Conservation (phyloP, 1,284 basidiomycete species). For the Crepidotus sp. region DNA sequence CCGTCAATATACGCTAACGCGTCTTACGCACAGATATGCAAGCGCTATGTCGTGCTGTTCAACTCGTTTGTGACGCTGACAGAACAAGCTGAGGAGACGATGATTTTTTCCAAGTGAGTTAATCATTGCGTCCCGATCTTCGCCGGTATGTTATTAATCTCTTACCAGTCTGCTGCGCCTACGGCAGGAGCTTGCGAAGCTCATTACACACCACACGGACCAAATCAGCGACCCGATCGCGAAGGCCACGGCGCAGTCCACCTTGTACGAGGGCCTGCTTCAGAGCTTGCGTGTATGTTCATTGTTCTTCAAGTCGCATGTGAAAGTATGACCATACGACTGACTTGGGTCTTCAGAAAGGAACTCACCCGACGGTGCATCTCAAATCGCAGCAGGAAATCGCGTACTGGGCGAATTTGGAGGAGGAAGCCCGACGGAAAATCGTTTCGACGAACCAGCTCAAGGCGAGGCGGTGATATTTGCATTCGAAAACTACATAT, state of each 20-base stretch:
- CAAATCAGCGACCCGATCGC: slow-evolving; percentile 56
- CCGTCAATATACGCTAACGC: neutral
- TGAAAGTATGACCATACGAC: no score
- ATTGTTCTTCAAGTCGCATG: neutral
- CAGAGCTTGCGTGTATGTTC: slow-evolving; percentile 67
- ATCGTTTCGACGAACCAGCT: slow-evolving; percentile 36
- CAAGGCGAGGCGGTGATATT: slow-evolving; percentile 5
- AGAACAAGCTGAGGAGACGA: slow-evolving; percentile 79
- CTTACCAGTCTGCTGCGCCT: slow-evolving; percentile 68
- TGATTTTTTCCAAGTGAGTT: slow-evolving; percentile 85
- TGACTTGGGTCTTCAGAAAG: slow-evolving; percentile 31
- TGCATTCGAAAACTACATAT: neutral
- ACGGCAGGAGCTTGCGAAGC: slow-evolving; percentile 73
- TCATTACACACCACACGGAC: slow-evolving; percentile 66
- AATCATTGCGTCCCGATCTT: neutral
- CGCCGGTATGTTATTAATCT: slow-evolving; percentile 7
- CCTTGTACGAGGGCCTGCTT: slow-evolving; percentile 69
- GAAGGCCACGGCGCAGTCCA: slow-evolving; percentile 61
- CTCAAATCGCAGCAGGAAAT: slow-evolving; percentile 52
- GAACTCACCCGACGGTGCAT: slow-evolving; percentile 42
- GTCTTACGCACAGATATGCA: slow-evolving; percentile 35
- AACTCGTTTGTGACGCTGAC: slow-evolving; percentile 73
- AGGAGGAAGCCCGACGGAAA: slow-evolving; percentile 47
- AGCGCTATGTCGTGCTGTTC: slow-evolving; percentile 72
- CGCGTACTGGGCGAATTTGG: slow-evolving; percentile 48